Conservation (phyloP, 2,329 filamentous ascomycete genomes). For the Macroventuria anomochaeta region DNA sequence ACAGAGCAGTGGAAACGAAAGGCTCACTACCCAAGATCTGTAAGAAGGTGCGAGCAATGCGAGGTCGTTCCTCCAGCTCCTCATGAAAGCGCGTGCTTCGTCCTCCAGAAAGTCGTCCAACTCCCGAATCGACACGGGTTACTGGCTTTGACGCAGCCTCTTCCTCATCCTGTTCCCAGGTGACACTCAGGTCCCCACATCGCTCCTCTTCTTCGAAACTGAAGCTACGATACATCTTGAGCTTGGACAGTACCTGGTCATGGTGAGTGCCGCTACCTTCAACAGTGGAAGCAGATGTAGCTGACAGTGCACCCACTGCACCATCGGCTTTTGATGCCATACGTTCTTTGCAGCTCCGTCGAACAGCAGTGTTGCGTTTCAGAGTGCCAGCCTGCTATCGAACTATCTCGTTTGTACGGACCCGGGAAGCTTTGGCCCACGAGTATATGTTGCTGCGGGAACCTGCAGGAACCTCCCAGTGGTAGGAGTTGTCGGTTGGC, state of each 20-base stretch:
- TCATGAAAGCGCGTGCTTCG: neutral
- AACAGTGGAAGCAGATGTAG: neutral
- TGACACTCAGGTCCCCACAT: neutral
- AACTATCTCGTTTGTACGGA: conserved; percentile 1
- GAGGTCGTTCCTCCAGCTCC: neutral
- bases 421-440: conserved; percentile 1
- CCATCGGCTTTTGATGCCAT: no score
- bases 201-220: neutral
- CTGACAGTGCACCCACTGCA: neutral
- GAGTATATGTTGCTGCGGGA: neutral
- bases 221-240: neutral
- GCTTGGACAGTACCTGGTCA: neutral
- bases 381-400: neutral
- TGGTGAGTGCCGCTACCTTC: neutral
- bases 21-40: conserved; percentile 1
- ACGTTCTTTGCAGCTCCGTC: neutral
- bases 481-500: conserved; percentile 4
- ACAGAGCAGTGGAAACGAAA: conserved; percentile 3
- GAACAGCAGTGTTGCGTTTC: conserved; percentile 3
- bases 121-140: neutral
- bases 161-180: neutral
- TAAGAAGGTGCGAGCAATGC: conserved; percentile 1
- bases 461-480: conserved; percentile 1
- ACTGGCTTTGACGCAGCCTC: neutral
- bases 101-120: neutral